Conservation (phyloP, 306 rosid genomes). For the Vicia sativa region DNA sequence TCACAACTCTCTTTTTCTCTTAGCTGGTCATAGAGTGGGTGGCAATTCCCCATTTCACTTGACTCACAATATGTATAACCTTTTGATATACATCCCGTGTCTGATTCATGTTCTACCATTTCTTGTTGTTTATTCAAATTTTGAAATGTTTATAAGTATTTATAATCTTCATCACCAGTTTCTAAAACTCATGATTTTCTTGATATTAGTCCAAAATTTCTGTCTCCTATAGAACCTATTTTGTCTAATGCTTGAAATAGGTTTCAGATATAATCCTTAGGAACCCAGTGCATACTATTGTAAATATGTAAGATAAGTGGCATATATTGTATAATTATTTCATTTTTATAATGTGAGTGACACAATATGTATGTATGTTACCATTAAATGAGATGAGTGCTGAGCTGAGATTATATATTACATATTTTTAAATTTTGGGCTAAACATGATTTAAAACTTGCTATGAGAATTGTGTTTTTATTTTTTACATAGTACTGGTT, state of each 20-base stretch:
- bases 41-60: not conserved
- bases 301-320: not conserved
- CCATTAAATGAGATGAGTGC: not conserved
- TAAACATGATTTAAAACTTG: not conserved
- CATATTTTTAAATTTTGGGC: not conserved
- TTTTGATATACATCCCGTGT: not conserved
- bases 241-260: not conserved
- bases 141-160: not conserved
- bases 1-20: not conserved
- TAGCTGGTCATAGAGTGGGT: not conserved
- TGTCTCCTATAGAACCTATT: not conserved
- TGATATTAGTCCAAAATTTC: not conserved
- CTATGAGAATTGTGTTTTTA: not conserved
- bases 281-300: not conserved
- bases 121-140: not conserved
- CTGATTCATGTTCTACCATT: not conserved
- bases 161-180: not conserved
- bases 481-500: conserved; percentile 16
- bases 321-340: not conserved
- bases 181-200: not conserved
- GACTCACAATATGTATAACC: not conserved
- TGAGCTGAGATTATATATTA: not conserved
- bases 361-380: not conserved
- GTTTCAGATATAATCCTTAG: not conserved
- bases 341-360: not conserved